Conservation (phyloP, 2,329 filamentous ascomycete species). For the Ceratocystiopsis sp. region DNA sequence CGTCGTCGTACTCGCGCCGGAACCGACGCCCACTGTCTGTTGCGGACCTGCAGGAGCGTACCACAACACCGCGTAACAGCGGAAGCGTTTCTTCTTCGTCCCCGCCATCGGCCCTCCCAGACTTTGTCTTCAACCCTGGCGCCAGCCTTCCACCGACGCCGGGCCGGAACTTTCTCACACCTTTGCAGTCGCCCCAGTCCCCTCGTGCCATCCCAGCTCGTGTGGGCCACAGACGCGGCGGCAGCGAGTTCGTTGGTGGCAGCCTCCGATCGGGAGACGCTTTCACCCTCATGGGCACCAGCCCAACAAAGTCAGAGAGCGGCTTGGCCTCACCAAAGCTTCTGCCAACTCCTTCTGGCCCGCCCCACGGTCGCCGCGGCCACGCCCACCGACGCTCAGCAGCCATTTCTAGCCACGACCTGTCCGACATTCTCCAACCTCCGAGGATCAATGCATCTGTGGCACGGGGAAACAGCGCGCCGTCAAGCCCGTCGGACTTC, state of each 20-base stretch:
- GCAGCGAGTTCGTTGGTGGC: slow-evolving; percentile 75
- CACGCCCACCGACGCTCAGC: slow-evolving; percentile 70
- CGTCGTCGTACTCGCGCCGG: slow-evolving; percentile 29
- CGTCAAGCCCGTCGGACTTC: slow-evolving; percentile 39
- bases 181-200: slow-evolving; percentile 37
- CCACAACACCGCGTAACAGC: too few relatives aligned
- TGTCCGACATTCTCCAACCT: slow-evolving; percentile 51
- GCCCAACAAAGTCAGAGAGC: slow-evolving; percentile 47
- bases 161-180: slow-evolving; percentile 29
- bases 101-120: slow-evolving; percentile 27
- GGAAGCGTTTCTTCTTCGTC: too few relatives aligned
- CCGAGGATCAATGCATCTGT: slow-evolving; percentile 29
- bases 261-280: slow-evolving; percentile 41
- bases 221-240: slow-evolving; percentile 63
- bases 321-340: slow-evolving; percentile 41
- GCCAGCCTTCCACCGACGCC: slow-evolving; percentile 15
- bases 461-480: slow-evolving; percentile 43
- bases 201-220: slow-evolving; percentile 33
- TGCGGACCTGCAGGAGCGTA: slow-evolving; percentile 24
- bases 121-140: slow-evolving; percentile 35
- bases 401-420: slow-evolving; percentile 70
- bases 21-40: slow-evolving; percentile 36
- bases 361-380: slow-evolving; percentile 34
- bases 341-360: slow-evolving; percentile 21
- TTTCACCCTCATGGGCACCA: slow-evolving; percentile 48